Percentiles rank a stretch among this genome's conserved stretches.
Evolutionary conservation across 1,284 basidiomycete species (phyloP).

Genomic region (Omphalotus olearius): DNA sequence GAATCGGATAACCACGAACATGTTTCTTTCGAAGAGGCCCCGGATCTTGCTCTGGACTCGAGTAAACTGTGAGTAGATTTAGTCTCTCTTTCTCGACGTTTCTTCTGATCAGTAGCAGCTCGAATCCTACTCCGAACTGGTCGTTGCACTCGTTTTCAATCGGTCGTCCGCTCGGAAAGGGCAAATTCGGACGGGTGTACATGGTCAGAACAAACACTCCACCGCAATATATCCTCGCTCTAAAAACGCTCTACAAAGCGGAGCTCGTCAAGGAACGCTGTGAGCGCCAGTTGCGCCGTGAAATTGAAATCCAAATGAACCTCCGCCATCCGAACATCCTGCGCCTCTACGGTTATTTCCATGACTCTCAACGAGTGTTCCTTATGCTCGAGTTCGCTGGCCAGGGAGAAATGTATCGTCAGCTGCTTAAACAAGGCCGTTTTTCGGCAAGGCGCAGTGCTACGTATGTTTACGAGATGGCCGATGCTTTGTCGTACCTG

Average conservation of each 20-base stretch:
- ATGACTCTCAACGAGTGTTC: slow-evolving; percentile 65
- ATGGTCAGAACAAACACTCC: slow-evolving; percentile 90
- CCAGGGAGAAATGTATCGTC: slow-evolving; percentile 83
- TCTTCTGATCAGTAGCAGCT: slow-evolving; percentile 29
- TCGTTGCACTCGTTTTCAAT: slow-evolving; percentile 87
- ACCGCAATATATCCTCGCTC: slow-evolving; percentile 90
- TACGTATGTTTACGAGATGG: slow-evolving; percentile 97
- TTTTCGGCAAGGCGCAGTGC: slow-evolving; percentile 17
- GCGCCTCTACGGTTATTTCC: slow-evolving; percentile 71
- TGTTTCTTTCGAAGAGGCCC: slow-evolving; percentile 67
- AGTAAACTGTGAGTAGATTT: slow-evolving; percentile 49
- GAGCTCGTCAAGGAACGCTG: slow-evolving; percentile 48
- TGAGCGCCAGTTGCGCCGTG: slow-evolving; percentile 70
- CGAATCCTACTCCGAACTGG: slow-evolving; percentile 77
- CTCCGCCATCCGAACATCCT: slow-evolving; percentile 97
- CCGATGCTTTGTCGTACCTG: slow-evolving; percentile 90
- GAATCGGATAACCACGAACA: slow-evolving; percentile 70
- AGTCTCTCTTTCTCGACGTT: neutral
- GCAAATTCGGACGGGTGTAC: slow-evolving; percentile 98
- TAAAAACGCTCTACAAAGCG: slow-evolving; percentile 95
- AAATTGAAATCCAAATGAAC: slow-evolving; percentile 98
- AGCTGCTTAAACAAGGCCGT: slow-evolving; percentile 72
- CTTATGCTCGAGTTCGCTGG: slow-evolving; percentile 66
- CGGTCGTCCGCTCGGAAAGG: slow-evolving; percentile 93
- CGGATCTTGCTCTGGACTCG: slow-evolving; percentile 74